Percentiles rank a stretch among this genome's conserved stretches.
Conservation (phyloP, 177 flowering plant species). For the Vitis hybrid region DNA sequence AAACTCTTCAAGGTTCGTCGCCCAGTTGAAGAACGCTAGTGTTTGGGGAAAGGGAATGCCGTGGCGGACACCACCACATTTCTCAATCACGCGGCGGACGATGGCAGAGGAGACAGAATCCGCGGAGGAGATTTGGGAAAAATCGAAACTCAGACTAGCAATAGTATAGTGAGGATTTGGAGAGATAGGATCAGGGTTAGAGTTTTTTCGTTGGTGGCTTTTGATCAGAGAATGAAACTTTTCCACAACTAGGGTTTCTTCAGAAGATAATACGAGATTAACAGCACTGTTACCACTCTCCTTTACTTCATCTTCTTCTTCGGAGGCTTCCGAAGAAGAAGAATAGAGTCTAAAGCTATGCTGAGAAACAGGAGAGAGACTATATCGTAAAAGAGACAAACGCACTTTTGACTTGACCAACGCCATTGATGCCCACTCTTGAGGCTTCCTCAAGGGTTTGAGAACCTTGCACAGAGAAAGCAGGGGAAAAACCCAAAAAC, state of each 20-base stretch:
- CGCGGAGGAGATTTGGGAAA: conserved; percentile 35
- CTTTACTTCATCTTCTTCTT: conserved; percentile 19
- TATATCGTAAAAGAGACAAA: background rate
- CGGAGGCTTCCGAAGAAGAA: conserved; percentile 20
- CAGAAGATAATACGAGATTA: conserved; percentile 15
- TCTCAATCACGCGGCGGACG: conserved; percentile 57
- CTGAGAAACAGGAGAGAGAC: conserved; percentile 13
- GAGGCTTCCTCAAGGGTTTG: too few species aligned
- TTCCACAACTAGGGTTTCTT: conserved; percentile 44
- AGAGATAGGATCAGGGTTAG: conserved; percentile 42
- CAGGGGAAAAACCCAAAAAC: too few species aligned
- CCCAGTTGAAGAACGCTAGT: conserved; percentile 92
- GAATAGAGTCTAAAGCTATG: conserved; percentile 22
- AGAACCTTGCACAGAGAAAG: too few species aligned
- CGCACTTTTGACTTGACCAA: conserved; percentile 27
- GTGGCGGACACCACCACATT: conserved; percentile 61
- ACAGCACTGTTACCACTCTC: background rate
- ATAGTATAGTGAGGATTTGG: conserved; percentile 42
- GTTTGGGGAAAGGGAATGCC: conserved; percentile 79
- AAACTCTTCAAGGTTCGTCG: conserved; percentile 29
- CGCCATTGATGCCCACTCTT: conserved; percentile 31
- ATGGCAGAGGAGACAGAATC: conserved; percentile 42
- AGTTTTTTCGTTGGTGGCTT: conserved; percentile 76
- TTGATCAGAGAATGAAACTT: conserved; percentile 61
- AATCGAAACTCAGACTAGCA: conserved; percentile 52